phyloP scores from a whole-genome alignment of 805 yeast species.

The Scheffersomyces amazonensis region DNA sequence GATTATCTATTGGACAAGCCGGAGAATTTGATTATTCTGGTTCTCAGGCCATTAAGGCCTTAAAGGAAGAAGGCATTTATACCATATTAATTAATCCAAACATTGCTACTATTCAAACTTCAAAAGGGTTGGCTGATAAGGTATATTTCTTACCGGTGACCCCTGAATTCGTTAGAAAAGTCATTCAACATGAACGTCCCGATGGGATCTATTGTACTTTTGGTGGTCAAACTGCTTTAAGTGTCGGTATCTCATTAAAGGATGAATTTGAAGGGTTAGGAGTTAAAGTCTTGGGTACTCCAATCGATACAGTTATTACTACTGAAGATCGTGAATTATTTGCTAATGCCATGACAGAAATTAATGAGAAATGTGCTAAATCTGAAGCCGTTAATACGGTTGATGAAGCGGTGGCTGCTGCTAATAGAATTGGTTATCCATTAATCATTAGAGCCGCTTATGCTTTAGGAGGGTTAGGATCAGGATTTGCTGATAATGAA shows the following conservation, averaged over 20 bases:
- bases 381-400: slow-evolving; percentile 81
- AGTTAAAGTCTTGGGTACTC: slow-evolving; percentile 95
- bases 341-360: slow-evolving; percentile 92
- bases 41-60: slow-evolving; percentile 97
- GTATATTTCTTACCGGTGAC: slow-evolving; percentile 98
- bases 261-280: slow-evolving; percentile 92
- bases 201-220: slow-evolving; percentile 96
- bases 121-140: slow-evolving; percentile 96
- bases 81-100: slow-evolving; percentile 95
- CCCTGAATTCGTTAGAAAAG: slow-evolving; percentile 94
- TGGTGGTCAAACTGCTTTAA: slow-evolving; percentile 98
- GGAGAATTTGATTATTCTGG: slow-evolving; percentile 99
- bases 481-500: slow-evolving; percentile 93
- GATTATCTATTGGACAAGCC: slow-evolving; percentile 97
- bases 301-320: slow-evolving; percentile 91
- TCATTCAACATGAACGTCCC: slow-evolving; percentile 91
- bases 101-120: slow-evolving; percentile 97
- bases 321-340: slow-evolving; percentile 98
- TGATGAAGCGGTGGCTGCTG: slow-evolving; percentile 83
- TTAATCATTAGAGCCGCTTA: slow-evolving; percentile 96
- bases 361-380: slow-evolving; percentile 92
- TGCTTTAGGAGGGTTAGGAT: slow-evolving; percentile 97
- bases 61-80: slow-evolving; percentile 96
- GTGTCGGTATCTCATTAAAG: slow-evolving; percentile 92
- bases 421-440: slow-evolving; percentile 85